Evolutionary conservation across 2,329 filamentous ascomycete species (phyloP).

Genomic region (Cladosporium sphaerospermum): DNA sequence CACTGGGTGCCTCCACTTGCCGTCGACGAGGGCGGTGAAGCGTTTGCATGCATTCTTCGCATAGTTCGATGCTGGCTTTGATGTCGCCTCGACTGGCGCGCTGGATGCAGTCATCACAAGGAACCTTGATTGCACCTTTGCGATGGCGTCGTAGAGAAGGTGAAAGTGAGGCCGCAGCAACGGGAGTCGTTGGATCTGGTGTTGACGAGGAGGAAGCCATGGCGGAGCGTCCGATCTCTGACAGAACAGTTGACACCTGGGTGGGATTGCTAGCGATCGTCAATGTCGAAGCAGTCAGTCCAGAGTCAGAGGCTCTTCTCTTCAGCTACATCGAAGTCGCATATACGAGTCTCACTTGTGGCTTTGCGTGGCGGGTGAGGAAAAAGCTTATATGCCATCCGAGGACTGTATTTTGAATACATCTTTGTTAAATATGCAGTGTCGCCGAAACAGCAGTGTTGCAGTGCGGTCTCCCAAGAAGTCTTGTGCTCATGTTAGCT

Average conservation of each 20-base stretch:
- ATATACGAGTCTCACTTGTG: not conserved
- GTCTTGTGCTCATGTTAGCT: conserved; percentile 1
- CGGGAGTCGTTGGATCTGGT: too few species aligned
- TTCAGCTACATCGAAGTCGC: too few species aligned
- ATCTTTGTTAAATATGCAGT: not conserved
- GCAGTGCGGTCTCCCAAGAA: not conserved
- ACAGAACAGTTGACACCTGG: too few species aligned
- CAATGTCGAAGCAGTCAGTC: too few species aligned
- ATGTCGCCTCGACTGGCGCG: conserved; percentile 18
- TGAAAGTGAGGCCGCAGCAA: too few species aligned
- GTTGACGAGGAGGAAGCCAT: too few species aligned
- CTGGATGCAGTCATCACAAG: conserved; percentile 22
- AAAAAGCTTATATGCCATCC: not conserved
- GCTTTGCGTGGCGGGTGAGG: not conserved
- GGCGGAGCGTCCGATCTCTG: too few species aligned
- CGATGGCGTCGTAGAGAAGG: not conserved
- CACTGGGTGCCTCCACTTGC: conserved; percentile 6
- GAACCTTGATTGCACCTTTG: conserved; percentile 14
- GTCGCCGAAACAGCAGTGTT: too few species aligned
- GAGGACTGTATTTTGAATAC: not conserved
- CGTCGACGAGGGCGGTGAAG: conserved; percentile 17
- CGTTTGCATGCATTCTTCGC: conserved; percentile 17
- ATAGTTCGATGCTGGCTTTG: conserved; percentile 13
- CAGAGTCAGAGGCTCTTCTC: too few species aligned
- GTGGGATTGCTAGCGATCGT: too few species aligned